phyloP scores from a whole-genome alignment of 108 stramenopile genomes.

The Cafeteria roenbergensis region DNA sequence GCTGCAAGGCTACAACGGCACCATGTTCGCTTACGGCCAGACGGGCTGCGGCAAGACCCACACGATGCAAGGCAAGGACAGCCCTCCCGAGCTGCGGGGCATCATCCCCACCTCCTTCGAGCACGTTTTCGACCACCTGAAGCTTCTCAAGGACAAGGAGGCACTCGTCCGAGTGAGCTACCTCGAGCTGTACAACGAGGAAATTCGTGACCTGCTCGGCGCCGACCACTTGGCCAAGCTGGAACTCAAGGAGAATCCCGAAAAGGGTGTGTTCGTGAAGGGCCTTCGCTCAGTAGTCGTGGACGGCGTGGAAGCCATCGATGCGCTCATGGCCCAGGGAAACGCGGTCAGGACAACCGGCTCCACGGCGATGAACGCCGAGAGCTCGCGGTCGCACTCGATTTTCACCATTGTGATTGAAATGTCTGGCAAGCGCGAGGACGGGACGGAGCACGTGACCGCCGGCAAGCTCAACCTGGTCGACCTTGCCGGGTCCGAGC shows the following conservation, averaged over 20 bases:
- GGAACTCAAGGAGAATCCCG: slow-evolving; percentile 46
- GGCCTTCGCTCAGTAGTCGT: slow-evolving; percentile 37
- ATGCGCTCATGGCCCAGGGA: slow-evolving; percentile 33
- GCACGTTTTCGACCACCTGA: slow-evolving; percentile 46
- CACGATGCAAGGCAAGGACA: slow-evolving; percentile 39
- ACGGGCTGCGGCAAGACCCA: slow-evolving; percentile 40
- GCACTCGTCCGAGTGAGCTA: slow-evolving; percentile 56
- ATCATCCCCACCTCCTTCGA: slow-evolving; percentile 49
- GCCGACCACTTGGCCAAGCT: slow-evolving; percentile 25
- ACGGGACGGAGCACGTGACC: slow-evolving; percentile 36
- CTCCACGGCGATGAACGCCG: slow-evolving; percentile 42
- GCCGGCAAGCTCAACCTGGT: slow-evolving; percentile 52
- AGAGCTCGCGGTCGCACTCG: slow-evolving; percentile 42
- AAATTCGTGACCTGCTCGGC: slow-evolving; percentile 46
- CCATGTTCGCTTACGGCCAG: slow-evolving; percentile 56
- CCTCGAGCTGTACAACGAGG: slow-evolving; percentile 57
- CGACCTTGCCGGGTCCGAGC: slow-evolving; percentile 48
- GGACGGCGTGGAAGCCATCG: slow-evolving; percentile 26
- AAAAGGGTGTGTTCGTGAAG: slow-evolving; percentile 46
- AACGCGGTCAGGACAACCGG: slow-evolving; percentile 38
- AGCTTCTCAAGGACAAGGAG: slow-evolving; percentile 19
- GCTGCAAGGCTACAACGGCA: slow-evolving; percentile 51
- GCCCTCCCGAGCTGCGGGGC: slow-evolving; percentile 41
- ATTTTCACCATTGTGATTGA: slow-evolving; percentile 47
- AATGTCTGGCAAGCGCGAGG: slow-evolving; percentile 18